Evolutionary conservation across 1,284 basidiomycete genomes (phyloP), one percentile per base, ranked within the genome.

Genomic region (Melampsora americana): DNA sequence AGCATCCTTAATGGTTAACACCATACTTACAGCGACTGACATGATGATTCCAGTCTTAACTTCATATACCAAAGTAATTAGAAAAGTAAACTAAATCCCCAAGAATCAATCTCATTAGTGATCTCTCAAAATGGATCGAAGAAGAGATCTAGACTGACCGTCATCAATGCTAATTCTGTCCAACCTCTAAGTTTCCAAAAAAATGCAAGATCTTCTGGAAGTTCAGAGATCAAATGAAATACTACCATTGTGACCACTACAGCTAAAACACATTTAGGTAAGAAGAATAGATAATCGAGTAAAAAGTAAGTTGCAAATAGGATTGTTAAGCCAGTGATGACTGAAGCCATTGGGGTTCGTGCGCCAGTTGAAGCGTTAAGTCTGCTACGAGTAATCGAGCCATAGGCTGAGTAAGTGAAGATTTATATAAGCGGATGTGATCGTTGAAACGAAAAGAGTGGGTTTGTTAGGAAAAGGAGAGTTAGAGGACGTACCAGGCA

Each of bases 291-390:
- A 83, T 86, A 87, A 0, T 90, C 90, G 9, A 97, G 86, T 5
- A 96, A 86, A 85, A 92, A 94, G 84, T 93, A 93, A 18, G 91
- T 93, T 0, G 91, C 88, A 11, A 94, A 85, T 16, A 97, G 85
- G 12, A 95, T 88, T 30, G 93, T 83, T 0, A 82, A 84, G 0
- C 91, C 89, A 67, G 91, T 91, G 53, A 95, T 86, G 48, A 96
- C 83, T 0, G 90, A 90, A 14, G 92, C 88, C 88, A 96, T 90
- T 81, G 95, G 94, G 1, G 92, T 92, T 20, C 91, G 87, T 5
- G 88, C 92, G 23, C 94, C 94, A 14, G 92, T 88, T 78, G 92
- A 90, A 6, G 89, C 93, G 80, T 93, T 94, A 66, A 95, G 89
- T 61, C 90, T 87, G 9, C 90, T 91, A 78, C 90, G 91, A 26